phyloP scores from a whole-genome alignment of 305 asterid species.

The Fraxinus angustifolia region DNA sequence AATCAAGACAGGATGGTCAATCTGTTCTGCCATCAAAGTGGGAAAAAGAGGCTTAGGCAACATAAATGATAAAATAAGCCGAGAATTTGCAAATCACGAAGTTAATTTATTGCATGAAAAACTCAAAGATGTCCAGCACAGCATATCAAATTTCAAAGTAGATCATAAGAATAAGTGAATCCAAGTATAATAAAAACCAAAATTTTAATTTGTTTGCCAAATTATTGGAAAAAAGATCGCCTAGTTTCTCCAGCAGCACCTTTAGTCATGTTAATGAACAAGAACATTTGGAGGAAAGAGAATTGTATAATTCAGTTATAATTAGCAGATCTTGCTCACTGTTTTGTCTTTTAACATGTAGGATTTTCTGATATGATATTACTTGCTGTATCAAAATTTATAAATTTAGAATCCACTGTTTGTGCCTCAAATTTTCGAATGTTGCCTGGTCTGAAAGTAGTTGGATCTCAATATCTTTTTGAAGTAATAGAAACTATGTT shows the following conservation, averaged over 20 bases:
- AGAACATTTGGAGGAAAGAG: neutral
- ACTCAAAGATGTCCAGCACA: constrained; percentile 21
- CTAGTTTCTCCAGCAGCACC: constrained; percentile 10
- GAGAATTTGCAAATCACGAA: neutral
- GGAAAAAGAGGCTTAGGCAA: constrained; percentile 22
- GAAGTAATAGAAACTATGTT: neutral
- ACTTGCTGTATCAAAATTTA: constrained; percentile 2
- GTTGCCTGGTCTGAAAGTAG: constrained; percentile 6
- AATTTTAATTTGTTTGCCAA: constrained; percentile 1
- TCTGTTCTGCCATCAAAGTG: constrained; percentile 57
- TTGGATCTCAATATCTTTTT: neutral
- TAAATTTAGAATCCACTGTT: neutral
- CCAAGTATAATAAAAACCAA: neutral
- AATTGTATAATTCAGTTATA: constrained; percentile 3
- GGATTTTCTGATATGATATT: constrained; percentile 6
- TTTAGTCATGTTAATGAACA: neutral
- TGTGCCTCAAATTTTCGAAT: neutral
- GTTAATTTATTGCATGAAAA: neutral
- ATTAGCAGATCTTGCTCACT: constrained; percentile 14
- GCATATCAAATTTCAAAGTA: constrained; percentile 10
- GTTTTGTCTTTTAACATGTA: neutral
- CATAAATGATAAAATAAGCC: constrained; percentile 16
- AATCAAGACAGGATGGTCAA: constrained; percentile 88
- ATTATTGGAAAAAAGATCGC: neutral
- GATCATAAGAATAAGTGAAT: neutral